phyloP scores from a whole-genome alignment of 441 rosid species.

The Omphalea diandra region DNA sequence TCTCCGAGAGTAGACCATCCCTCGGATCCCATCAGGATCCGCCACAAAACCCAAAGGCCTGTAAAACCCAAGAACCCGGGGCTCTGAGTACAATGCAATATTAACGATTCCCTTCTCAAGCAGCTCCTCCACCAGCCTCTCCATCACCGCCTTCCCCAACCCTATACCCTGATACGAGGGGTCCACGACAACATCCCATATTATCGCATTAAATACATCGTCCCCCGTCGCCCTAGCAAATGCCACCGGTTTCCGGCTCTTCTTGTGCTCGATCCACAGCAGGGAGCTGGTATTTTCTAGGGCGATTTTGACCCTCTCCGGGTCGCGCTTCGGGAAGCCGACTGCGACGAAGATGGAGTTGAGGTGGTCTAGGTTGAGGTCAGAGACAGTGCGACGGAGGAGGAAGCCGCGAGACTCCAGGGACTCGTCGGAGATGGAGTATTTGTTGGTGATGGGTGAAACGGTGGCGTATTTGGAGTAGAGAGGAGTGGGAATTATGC shows the following conservation, averaged over 20 bases:
- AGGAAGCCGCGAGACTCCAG: slow-evolving; percentile 67
- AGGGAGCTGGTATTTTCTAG: slow-evolving; percentile 70
- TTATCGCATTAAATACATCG: slow-evolving; percentile 83
- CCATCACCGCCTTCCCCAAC: slow-evolving; percentile 83
- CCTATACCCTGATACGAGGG: slow-evolving; percentile 82
- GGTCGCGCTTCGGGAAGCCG: slow-evolving; percentile 85
- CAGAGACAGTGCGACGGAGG: slow-evolving; percentile 55
- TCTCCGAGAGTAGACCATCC: slow-evolving; percentile 82
- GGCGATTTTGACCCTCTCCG: slow-evolving; percentile 61
- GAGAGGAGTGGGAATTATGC: slow-evolving; percentile 47
- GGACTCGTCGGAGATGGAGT: slow-evolving; percentile 61
- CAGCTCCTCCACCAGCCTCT: slow-evolving; percentile 64
- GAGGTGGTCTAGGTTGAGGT: slow-evolving; percentile 68
- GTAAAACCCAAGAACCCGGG: slow-evolving; percentile 80
- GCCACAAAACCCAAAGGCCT: slow-evolving; percentile 87
- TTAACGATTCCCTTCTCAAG: slow-evolving; percentile 58
- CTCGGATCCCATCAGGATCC: slow-evolving; percentile 90
- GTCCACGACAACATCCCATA: slow-evolving; percentile 96
- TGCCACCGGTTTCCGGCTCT: slow-evolving; percentile 67
- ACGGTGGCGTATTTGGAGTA: slow-evolving; percentile 23
- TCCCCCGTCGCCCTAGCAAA: slow-evolving; percentile 89
- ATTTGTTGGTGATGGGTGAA: slow-evolving; percentile 26
- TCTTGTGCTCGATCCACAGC: slow-evolving; percentile 62
- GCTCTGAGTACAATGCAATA: slow-evolving; percentile 82
- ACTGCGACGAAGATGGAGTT: slow-evolving; percentile 78